These are phyloP conservation scores for Francoa sonchifolia DNA, from an alignment of 441 rosid genomes.

Conservation along the genomic window DNA sequence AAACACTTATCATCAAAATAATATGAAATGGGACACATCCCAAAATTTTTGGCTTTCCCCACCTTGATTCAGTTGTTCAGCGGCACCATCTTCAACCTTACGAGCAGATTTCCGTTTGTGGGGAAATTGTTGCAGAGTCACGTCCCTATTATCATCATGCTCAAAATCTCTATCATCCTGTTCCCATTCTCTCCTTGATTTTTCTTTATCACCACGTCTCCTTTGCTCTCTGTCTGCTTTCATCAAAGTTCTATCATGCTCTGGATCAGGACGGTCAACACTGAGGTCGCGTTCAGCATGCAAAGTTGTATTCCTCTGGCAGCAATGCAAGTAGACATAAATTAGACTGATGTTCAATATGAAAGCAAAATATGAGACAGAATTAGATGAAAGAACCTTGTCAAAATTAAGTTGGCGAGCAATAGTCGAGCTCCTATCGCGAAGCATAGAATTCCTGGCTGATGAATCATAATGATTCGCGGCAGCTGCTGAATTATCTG, in stretches of 20 bases:
- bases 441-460: constrained; percentile 40
- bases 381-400: constrained; percentile 38
- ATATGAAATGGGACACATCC: constrained; percentile 37
- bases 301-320: constrained; percentile 43
- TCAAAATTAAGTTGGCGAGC: constrained; percentile 44
- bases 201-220: constrained; percentile 58
- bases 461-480: constrained; percentile 34
- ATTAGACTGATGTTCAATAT: constrained; percentile 16
- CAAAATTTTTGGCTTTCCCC: constrained; percentile 46
- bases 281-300: constrained; percentile 48
- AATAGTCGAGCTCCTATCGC: constrained; percentile 59
- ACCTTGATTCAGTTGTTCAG: constrained; percentile 48
- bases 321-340: constrained; percentile 17
- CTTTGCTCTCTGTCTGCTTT: constrained; percentile 64
- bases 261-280: constrained; percentile 46
- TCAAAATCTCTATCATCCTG: constrained; percentile 50
- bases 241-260: constrained; percentile 37
- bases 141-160: constrained; percentile 48
- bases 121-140: constrained; percentile 38
- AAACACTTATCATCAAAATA: constrained; percentile 57
- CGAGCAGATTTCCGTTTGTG: constrained; percentile 36
- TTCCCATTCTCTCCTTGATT: constrained; percentile 42
- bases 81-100: constrained; percentile 31
- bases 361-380: constrained; percentile 9
- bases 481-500: constrained; percentile 67